These are phyloP conservation scores for Acer saccharum DNA, from an alignment of 345 rosid genomes.

Conservation along the genomic window DNA sequence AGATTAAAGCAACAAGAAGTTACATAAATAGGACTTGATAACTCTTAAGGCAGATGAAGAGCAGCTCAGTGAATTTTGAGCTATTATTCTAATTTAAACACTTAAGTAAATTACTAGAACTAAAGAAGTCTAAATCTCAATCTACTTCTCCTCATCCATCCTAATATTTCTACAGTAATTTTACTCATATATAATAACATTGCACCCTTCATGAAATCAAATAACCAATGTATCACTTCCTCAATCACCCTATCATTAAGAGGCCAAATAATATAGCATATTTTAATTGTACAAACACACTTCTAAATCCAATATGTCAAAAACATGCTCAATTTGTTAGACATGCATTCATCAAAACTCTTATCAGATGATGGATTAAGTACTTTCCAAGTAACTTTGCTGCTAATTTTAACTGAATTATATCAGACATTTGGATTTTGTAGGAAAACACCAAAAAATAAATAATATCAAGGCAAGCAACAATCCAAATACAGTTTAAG, in stretches of 20 bases:
- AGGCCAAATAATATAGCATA: background rate
- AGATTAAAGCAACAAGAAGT: background rate
- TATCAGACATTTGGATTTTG: background rate
- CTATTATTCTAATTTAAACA: background rate
- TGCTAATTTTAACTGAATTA: background rate
- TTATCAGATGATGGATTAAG: too few species aligned
- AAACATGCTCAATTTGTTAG: background rate
- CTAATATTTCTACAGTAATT: background rate
- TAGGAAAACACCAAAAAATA: background rate
- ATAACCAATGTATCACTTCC: background rate
- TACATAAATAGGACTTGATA: background rate
- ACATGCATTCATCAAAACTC: background rate
- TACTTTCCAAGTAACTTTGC: background rate
- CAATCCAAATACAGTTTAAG: background rate
- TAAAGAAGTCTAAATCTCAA: background rate
- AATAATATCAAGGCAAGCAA: background rate
- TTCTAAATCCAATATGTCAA: slow-evolving; percentile 1
- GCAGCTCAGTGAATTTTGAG: background rate
- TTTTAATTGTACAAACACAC: slow-evolving; percentile 4
- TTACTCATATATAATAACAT: background rate
- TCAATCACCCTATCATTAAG: background rate
- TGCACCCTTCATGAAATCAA: background rate
- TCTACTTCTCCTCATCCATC: background rate
- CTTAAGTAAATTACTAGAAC: background rate
- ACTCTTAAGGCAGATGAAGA: background rate